Conservation (phyloP, 257 asterid species). For the Salvia miltiorrhiza region DNA sequence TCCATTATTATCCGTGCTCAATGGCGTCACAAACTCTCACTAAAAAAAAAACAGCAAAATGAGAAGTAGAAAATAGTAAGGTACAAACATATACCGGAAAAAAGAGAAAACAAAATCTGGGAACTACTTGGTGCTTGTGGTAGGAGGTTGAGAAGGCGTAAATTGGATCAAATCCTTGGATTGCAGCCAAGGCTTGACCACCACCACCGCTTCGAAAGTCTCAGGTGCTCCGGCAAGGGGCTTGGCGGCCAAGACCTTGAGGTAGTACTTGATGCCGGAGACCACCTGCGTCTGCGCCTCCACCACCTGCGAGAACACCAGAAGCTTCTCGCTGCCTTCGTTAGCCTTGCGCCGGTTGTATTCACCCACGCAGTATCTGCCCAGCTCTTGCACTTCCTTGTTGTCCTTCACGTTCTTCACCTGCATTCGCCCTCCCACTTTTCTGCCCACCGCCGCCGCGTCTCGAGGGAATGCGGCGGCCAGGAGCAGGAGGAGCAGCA, state of each 20-base stretch:
- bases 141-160: constrained; percentile 31
- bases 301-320: constrained; percentile 48
- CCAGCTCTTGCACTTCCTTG: constrained; percentile 53
- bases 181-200: constrained; percentile 50
- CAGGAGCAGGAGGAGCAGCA: not conserved
- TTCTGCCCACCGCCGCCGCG: constrained; percentile 17
- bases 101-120: no score
- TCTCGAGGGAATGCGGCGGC: not conserved
- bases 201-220: constrained; percentile 52
- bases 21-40: no score
- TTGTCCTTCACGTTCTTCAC: constrained; percentile 46
- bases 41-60: no score
- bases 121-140: constrained; percentile 16
- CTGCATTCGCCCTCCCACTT: constrained; percentile 41
- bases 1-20: no score
- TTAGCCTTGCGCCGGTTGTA: constrained; percentile 30
- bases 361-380: constrained; percentile 55
- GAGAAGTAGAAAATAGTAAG: no score
- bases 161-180: constrained; percentile 39
- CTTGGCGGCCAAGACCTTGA: constrained; percentile 42
- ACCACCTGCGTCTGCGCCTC: constrained; percentile 78
- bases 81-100: no score
- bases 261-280: constrained; percentile 65
- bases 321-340: constrained; percentile 18
- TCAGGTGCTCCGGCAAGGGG: constrained; percentile 8